A percentile compares a stretch with the other conserved stretches of the same genome.
phyloP scores from a whole-genome alignment of 768 basidiomycete genomes.

The Suillus plorans region DNA sequence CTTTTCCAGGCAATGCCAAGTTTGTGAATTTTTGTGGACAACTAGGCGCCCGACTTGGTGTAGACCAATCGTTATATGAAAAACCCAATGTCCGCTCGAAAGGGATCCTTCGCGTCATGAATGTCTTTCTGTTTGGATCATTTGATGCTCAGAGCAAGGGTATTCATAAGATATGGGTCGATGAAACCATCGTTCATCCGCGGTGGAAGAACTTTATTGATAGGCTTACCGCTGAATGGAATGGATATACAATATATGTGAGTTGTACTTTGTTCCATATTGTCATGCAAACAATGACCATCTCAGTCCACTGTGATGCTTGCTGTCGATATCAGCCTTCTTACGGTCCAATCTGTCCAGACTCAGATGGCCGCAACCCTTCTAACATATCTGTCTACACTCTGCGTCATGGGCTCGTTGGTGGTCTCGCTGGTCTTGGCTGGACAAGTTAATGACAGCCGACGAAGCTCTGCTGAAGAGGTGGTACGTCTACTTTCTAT shows the following conservation, averaged over 20 bases:
- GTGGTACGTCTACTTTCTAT: slow-evolving; percentile 2
- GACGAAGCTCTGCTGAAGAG: slow-evolving; percentile 8
- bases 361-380: not conserved
- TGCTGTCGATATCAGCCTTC: slow-evolving; percentile 12
- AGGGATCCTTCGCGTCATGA: slow-evolving; percentile 20
- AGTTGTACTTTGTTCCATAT: slow-evolving; percentile 11
- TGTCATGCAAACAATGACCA: not conserved
- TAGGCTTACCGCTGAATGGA: slow-evolving; percentile 46
- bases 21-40: slow-evolving; percentile 39
- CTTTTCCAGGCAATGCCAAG: slow-evolving; percentile 20
- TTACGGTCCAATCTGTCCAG: not conserved
- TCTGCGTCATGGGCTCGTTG: slow-evolving; percentile 6
- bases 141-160: slow-evolving; percentile 42
- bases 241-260: slow-evolving; percentile 48
- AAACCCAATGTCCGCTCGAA: not conserved
- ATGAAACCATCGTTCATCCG: slow-evolving; percentile 36
- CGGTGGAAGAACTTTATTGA: slow-evolving; percentile 42
- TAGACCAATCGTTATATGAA: slow-evolving; percentile 25
- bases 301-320: slow-evolving; percentile 13
- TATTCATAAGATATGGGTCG: slow-evolving; percentile 45
- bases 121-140: slow-evolving; percentile 42
- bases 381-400: slow-evolving; percentile 7
- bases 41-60: slow-evolving; percentile 33
- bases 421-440: slow-evolving; percentile 9
- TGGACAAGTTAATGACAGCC: slow-evolving; percentile 31